A percentile compares a stretch with the other conserved stretches of the same genome.
phyloP scores from a whole-genome alignment of 257 asterid species.

The Salvia rosmarinus region DNA sequence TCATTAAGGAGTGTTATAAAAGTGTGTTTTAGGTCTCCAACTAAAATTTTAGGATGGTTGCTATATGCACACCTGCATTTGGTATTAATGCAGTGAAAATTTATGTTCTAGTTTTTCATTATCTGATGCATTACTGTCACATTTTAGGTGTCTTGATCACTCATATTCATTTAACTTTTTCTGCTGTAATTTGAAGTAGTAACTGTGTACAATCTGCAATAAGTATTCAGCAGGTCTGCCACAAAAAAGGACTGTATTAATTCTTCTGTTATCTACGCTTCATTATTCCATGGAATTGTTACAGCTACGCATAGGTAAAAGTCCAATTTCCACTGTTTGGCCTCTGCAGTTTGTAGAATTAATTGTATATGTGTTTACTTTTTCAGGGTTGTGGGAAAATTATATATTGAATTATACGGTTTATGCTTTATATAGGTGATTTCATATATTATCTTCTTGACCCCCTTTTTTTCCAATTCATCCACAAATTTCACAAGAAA shows the following conservation, averaged over 20 bases:
- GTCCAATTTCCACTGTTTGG: not conserved
- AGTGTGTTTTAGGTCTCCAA: not conserved
- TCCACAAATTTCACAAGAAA: not conserved
- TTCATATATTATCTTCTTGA: too few relatives aligned
- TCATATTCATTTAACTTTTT: constrained; percentile 12
- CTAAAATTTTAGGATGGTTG: constrained; percentile 22
- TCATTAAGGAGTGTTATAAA: not conserved
- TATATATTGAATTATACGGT: too few relatives aligned
- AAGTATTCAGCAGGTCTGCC: constrained; percentile 3
- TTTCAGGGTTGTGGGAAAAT: too few relatives aligned
- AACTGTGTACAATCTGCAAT: not conserved
- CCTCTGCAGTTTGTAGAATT: not conserved
- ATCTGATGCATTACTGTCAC: constrained; percentile 20
- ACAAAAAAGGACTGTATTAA: constrained; percentile 7
- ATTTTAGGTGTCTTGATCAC: constrained; percentile 4
- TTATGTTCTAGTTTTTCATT: constrained; percentile 12
- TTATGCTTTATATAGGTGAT: too few relatives aligned
- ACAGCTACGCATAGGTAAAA: not conserved
- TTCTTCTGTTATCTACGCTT: not conserved
- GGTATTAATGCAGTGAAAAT: constrained; percentile 28
- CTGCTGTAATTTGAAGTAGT: not conserved
- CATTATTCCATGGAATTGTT: constrained; percentile 3
- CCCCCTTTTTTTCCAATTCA: not conserved
- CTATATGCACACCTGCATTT: constrained; percentile 22
- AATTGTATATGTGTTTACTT: not conserved